Base-by-base conservation (phyloP, 352 stramenopile genomes). In the Phytophthora cryptogea region DNA sequence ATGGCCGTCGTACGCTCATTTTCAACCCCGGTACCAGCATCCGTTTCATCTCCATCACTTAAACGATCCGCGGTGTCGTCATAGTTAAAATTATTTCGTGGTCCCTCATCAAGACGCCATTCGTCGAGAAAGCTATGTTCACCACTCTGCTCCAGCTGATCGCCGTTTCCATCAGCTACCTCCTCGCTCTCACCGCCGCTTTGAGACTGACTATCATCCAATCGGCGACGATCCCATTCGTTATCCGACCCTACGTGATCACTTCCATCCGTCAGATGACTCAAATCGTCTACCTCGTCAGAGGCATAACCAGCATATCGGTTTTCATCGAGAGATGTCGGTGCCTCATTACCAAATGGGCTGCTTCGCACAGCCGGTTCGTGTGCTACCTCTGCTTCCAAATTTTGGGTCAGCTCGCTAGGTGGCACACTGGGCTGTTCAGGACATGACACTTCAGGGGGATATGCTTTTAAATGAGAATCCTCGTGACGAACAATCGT, bases 71-170 rank as follows among this genome's bases (percentile, higher is more conserved):
- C 64, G 55, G 46, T 55, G 46, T 63, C 50, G 27, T 43, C 26
- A 33, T 26, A 17, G 20, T 54, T 48, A 43, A 60, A 63, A 16
- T 57, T 55, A 43, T 62, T 20, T 47, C 23, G 37, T 13, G 40
- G 31, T 6, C 30, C 52, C 31, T 70, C 60, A 40, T 70, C 43
- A 53, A 56, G 28, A 54, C 14, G 51, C 37, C 50, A 63, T 17
- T 67, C 49, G n/a, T 54, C 39, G 27, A 26, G 20, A 36, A 56
- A 33, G 14, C 17, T 20, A 52, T 56, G 14, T 23, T 30, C 37
- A 1, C 8, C 42, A 35, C 26, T 57, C 9, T 33, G 14, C 20
- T 63, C 39, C 4, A 17, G 9, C 14, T 62, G 44, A 40, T 58
- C 37, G 48, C 11, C 20, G 37, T 41, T 26, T 6, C 46, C 36